Evolutionary conservation across 495 filamentous ascomycete species (phyloP), one percentile per base, ranked within the genome.

Genomic region (Penicillium lividum): DNA sequence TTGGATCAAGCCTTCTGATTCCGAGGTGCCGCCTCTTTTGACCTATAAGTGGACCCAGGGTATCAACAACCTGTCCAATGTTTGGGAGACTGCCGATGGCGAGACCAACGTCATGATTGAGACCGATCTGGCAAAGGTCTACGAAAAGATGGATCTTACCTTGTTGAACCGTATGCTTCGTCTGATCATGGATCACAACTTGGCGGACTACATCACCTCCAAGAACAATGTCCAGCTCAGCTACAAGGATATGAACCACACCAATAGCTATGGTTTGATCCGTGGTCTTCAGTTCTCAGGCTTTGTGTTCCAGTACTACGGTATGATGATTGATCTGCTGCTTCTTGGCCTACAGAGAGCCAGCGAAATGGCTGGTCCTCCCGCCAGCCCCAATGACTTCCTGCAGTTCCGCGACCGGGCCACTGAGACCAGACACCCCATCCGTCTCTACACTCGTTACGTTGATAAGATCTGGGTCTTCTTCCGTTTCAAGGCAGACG

Each of bases 161-260:
- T 77, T 99, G 54, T 80, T 99, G 58, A 98, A 99, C 76, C 87
- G 93, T 51, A 80, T 99, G 43, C 80, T 98, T 46, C 85, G 95
- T 31, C 76, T 99, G 63, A 97, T 99, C 71, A 99, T 99, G 95
- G 95, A 99, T 65, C 95, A 98, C 80, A 99, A 99, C 73, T 74
- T 99, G 68, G 95, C 95, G 6, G 95, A 99, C 72, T 99, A 99
- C 74, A 99, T 99, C 71, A 96, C 93, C 10, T 92, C 92, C 5
- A 99, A 99, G 84, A 99, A 99, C 77, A 99, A 99, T 68, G 95
- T 99, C 15, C 93, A 97, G 65, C 82, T 99, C 54, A 97, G 93
- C 62, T 99, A 99, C 77, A 99, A 99, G 78, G 95, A 99, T 67
- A 99, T 99, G 95, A 98, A 97, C 67, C 95, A 99, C 70, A 95